Base-by-base conservation (phyloP, 1,284 basidiomycete genomes). In the Puccinia coronata region DNA sequence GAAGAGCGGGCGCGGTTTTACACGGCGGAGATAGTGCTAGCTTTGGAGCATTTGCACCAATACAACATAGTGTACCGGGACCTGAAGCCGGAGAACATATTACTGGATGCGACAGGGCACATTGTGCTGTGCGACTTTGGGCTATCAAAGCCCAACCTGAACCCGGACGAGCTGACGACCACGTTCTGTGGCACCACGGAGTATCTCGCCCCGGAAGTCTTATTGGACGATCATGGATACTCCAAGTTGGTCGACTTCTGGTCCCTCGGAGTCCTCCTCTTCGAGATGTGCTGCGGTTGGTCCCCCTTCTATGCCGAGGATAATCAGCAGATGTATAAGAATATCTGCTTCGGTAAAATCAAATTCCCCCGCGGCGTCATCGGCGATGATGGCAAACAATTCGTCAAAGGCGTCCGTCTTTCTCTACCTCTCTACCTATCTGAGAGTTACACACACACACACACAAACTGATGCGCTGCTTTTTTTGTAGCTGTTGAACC, bases 281-380 rank as follows among this genome's bases (percentile, higher is more conserved):
- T 88, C 81, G 87, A 88, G 77, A 99, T 99, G 97, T 99, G 96
- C 86, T 99, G 97, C 85, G 97, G 97, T 23, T 99, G 97, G 97
- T 95, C 93, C 86, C 97, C 97, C 51, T 99, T 99, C 88, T 99
- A 99, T 86, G 96, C 96, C 20, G 97, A 99, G 85, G 97, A 99
- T 86, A 98, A 95, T 23, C 96, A 99, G 87, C 94, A 98, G 87
- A 99, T 99, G 97, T 99, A 99, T 89, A 95, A 95, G 90, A 93
- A 96, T 88, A 99, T 99, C 84, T 81, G 80, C 59, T 88, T 87
- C 87, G 97, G 97, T 83, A 99, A 98, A 90, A 98, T 99, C 86
- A 91, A 96, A 83, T 99, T 99, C 89, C 97, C 97, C 39, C 93
- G 95, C 85, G 95, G 93, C 78, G 96, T 98, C 43, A 98, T 99